phyloP scores from a whole-genome alignment of 169 alveolate species.

The Plasmodium knowlesi region DNA sequence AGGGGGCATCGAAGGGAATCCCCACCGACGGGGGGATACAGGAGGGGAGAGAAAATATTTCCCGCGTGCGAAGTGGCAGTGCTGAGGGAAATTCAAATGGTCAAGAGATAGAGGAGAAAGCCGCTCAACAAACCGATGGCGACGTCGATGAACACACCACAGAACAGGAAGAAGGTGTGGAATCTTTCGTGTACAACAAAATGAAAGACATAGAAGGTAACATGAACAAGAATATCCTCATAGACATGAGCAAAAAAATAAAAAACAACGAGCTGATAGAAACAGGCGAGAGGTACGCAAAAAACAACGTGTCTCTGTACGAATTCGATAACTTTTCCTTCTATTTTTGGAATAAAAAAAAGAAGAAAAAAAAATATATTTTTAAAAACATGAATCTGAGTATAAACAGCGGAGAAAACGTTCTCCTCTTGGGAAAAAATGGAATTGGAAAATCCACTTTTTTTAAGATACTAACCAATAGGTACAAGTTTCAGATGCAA shows the following conservation, averaged over 20 bases:
- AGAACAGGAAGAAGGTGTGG: slow-evolving; percentile 19
- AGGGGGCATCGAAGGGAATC: background rate
- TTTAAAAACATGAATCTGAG: slow-evolving; percentile 73
- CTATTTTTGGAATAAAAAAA: slow-evolving; percentile 15
- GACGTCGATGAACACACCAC: background rate
- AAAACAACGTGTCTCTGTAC: slow-evolving; percentile 70
- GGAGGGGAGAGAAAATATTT: background rate
- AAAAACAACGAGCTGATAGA: slow-evolving; percentile 71
- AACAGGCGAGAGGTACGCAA: slow-evolving; percentile 73
- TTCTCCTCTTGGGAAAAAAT: slow-evolving; percentile 80
- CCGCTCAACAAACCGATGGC: background rate
- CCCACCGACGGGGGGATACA: background rate
- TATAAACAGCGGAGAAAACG: slow-evolving; percentile 76
- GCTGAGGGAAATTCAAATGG: background rate
- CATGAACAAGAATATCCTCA: slow-evolving; percentile 54
- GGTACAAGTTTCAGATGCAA: slow-evolving; percentile 29
- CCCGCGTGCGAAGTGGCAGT: background rate
- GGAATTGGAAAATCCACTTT: slow-evolving; percentile 85
- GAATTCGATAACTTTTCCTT: slow-evolving; percentile 73
- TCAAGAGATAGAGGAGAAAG: background rate
- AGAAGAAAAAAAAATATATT: slow-evolving; percentile 63
- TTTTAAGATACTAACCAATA: slow-evolving; percentile 73
- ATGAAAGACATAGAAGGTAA: slow-evolving; percentile 35
- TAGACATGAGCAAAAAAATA: slow-evolving; percentile 69
- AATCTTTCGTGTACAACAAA: slow-evolving; percentile 20